Evolutionary conservation across 306 rosid species (phyloP).

Genomic region (Ceratonia siliqua): DNA sequence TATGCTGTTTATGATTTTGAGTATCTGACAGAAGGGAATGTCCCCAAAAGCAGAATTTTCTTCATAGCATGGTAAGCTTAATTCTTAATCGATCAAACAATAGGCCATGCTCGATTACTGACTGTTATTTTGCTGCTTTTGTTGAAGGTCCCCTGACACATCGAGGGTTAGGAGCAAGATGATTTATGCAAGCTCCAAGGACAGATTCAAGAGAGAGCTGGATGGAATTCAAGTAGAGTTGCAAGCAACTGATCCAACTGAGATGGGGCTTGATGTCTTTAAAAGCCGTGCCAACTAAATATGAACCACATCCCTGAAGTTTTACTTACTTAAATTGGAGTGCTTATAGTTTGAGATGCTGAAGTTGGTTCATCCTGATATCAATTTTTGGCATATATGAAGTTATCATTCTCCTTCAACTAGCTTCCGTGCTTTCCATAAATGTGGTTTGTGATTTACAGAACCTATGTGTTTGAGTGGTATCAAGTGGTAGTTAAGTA

Average conservation of each 20-base stretch:
- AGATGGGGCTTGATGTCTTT: constrained; percentile 59
- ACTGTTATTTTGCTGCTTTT: not conserved
- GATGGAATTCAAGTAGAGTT: constrained; percentile 62
- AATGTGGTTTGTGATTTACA: not conserved
- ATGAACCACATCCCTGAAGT: constrained; percentile 15
- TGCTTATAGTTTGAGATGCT: constrained; percentile 27
- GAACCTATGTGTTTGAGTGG: not conserved
- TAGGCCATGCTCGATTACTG: not conserved
- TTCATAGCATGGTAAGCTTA: constrained; percentile 52
- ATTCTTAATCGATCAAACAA: not conserved
- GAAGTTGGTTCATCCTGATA: constrained; percentile 26
- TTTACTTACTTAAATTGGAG: constrained; percentile 15
- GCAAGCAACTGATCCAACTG: constrained; percentile 62
- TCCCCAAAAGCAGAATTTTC: constrained; percentile 58
- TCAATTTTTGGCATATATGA: constrained; percentile 30
- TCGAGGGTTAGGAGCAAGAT: constrained; percentile 66
- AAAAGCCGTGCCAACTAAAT: constrained; percentile 50
- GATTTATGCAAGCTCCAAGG: constrained; percentile 69
- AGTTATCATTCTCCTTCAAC: not conserved
- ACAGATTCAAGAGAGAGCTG: constrained; percentile 67
- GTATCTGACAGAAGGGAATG: constrained; percentile 49
- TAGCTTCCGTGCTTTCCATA: not conserved
- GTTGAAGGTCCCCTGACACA: constrained; percentile 54
- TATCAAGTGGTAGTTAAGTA: not conserved
- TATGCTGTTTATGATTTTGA: constrained; percentile 61